Percentiles rank a stretch among this genome's conserved stretches.
Conservation (phyloP, 139 green algal species). For the Trebouxia sp. region DNA sequence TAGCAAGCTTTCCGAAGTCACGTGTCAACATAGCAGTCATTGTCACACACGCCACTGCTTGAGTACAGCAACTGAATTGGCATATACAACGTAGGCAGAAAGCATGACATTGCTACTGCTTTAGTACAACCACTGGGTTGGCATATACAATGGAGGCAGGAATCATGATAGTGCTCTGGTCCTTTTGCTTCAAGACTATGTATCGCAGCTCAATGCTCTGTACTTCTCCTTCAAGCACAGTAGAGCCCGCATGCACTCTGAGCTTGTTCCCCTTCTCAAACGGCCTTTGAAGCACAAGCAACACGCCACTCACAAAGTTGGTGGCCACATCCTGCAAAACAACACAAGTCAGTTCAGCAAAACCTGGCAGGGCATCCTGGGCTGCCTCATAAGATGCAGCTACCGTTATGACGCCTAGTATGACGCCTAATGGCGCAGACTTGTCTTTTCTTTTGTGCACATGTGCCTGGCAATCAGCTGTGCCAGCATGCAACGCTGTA, state of each 20-base stretch:
- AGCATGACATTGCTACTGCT: neutral
- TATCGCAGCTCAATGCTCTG: slow-evolving; percentile 24
- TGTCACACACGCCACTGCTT: too few species aligned
- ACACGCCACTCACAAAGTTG: slow-evolving; percentile 24
- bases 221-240: slow-evolving; percentile 23
- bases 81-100: too few species aligned
- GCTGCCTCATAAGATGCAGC: too few species aligned
- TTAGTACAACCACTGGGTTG: slow-evolving; percentile 19
- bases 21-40: too few species aligned
- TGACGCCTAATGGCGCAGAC: too few species aligned
- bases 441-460: too few species aligned
- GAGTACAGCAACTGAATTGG: too few species aligned
- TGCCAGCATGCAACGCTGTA: too few species aligned
- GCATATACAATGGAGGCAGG: slow-evolving; percentile 21
- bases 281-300: slow-evolving; percentile 1
- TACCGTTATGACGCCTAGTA: too few species aligned
- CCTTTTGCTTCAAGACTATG: slow-evolving; percentile 6
- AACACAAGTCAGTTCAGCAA: neutral
- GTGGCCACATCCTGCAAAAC: slow-evolving; percentile 20
- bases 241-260: slow-evolving; percentile 12
- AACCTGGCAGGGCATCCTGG: neutral
- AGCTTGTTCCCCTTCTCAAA: slow-evolving; percentile 13
- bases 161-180: neutral
- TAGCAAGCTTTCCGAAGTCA: too few species aligned
- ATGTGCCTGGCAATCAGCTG: too few species aligned